A percentile compares a stretch with the other conserved stretches of the same genome.
phyloP scores from a whole-genome alignment of 352 stramenopile species.

The Pythium chondricola region DNA sequence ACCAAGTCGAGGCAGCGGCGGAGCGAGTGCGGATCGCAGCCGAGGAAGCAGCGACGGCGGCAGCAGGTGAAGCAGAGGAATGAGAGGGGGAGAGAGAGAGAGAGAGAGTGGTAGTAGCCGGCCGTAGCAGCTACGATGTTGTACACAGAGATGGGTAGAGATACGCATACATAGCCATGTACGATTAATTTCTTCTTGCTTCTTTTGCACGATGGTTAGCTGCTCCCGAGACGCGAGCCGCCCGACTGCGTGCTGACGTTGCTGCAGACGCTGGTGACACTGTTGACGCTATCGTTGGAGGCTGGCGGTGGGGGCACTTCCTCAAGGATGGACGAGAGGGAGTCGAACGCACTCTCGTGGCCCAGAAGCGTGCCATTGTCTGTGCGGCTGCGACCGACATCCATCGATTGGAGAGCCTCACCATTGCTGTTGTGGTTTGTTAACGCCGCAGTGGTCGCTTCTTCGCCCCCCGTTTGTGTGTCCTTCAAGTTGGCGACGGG shows the following conservation, averaged over 20 bases:
- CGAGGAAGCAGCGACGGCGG: constrained; percentile 25
- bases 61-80: constrained; percentile 3
- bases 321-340: not conserved
- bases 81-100: not conserved
- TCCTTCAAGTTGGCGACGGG: constrained; percentile 36
- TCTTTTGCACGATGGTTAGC: not conserved
- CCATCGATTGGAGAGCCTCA: not conserved
- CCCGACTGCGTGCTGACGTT: constrained; percentile 19
- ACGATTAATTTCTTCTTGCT: too few species aligned
- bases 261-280: constrained; percentile 12
- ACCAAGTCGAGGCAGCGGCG: constrained; percentile 37
- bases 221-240: constrained; percentile 5
- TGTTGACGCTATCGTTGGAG: not conserved
- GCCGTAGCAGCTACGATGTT: constrained; percentile 1
- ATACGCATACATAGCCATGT: constrained; percentile 1
- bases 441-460: too few species aligned
- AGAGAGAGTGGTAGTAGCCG: not conserved
- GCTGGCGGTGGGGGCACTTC: not conserved
- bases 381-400: not conserved
- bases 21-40: constrained; percentile 32
- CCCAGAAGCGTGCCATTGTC: constrained; percentile 18
- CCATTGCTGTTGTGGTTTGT: not conserved
- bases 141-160: not conserved
- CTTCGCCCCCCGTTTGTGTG: not conserved
- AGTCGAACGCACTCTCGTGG: constrained; percentile 6